A percentile compares a stretch with the other conserved stretches of the same genome.
Conservation (phyloP, 345 rosid species). For the Bruguiera parviflora region DNA sequence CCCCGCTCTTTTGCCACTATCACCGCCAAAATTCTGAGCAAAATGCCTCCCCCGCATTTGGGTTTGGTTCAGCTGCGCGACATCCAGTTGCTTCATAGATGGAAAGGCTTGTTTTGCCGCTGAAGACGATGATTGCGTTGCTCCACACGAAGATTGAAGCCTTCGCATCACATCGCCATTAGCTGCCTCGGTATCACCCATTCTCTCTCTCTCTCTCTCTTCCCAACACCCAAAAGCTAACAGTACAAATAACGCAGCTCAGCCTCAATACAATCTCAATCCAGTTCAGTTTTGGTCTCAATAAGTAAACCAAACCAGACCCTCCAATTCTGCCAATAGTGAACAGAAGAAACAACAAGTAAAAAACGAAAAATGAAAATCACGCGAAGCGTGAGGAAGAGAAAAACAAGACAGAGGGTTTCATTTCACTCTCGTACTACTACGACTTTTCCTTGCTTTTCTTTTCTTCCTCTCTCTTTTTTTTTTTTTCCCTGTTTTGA, state of each 20-base stretch:
- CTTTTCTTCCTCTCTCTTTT: no score
- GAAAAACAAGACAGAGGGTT: background rate
- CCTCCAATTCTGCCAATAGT: conserved; percentile 23
- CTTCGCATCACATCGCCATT: conserved; percentile 66
- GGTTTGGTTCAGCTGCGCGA: conserved; percentile 47
- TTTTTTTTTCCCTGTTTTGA: conserved; percentile 19
- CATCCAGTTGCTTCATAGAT: conserved; percentile 49
- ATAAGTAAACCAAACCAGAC: conserved; percentile 19
- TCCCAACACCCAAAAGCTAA: no score
- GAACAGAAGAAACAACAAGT: background rate
- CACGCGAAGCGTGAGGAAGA: background rate
- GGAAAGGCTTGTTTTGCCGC: conserved; percentile 42
- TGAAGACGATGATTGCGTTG: conserved; percentile 39
- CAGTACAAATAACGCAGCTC: background rate
- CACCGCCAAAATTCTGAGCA: conserved; percentile 36
- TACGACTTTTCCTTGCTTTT: background rate
- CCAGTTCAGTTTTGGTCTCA: conserved; percentile 16
- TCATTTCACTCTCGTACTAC: background rate
- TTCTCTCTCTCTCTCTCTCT: conserved; percentile 9
- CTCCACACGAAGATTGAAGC: conserved; percentile 58
- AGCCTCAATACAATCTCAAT: conserved; percentile 13
- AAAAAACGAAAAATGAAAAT: background rate
- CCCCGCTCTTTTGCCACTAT: conserved; percentile 52
- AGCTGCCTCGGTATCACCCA: conserved; percentile 69
- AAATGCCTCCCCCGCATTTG: conserved; percentile 50